Percentiles rank a stretch among this genome's conserved stretches.
Evolutionary conservation across 768 basidiomycete species (phyloP).

Genomic region (Amyloporia xantha): DNA sequence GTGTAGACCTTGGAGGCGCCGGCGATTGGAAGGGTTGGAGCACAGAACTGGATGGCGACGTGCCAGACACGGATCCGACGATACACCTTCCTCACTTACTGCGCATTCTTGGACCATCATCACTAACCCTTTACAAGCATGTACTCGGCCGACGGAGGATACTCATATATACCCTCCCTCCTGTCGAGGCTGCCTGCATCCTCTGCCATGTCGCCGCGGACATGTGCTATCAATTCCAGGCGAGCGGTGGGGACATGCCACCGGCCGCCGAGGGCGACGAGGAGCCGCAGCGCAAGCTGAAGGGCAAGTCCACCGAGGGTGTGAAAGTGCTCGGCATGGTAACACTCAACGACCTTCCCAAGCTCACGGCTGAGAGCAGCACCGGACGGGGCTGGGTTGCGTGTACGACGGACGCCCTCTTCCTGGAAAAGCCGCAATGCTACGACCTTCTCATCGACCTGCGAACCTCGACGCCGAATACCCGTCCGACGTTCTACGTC

Average conservation of each 20-base stretch:
- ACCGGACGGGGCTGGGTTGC: constrained; percentile 77
- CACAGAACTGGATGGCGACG: constrained; percentile 51
- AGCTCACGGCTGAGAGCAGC: constrained; percentile 47
- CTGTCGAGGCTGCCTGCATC: constrained; percentile 73
- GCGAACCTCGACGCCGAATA: constrained; percentile 55
- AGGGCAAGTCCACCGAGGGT: constrained; percentile 40
- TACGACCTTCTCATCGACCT: constrained; percentile 82
- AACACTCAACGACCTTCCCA: constrained; percentile 66
- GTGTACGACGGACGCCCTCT: constrained; percentile 80
- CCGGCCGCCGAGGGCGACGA: constrained; percentile 9
- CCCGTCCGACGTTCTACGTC: constrained; percentile 60
- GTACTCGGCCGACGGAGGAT: constrained; percentile 67
- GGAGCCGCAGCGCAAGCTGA: constrained; percentile 18
- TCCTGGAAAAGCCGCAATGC: constrained; percentile 70
- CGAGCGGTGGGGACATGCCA: constrained; percentile 6
- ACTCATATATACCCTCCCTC: constrained; percentile 74
- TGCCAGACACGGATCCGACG: constrained; percentile 40
- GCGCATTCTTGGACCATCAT: constrained; percentile 72
- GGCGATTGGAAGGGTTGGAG: constrained; percentile 67
- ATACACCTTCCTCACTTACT: constrained; percentile 71
- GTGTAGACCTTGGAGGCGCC: constrained; percentile 45
- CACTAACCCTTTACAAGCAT: constrained; percentile 74
- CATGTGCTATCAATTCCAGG: constrained; percentile 46
- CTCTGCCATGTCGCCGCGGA: constrained; percentile 59
- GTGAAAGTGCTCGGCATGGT: constrained; percentile 75